phyloP scores from a whole-genome alignment of 1,139 yeast species.

The Candida sp. region DNA sequence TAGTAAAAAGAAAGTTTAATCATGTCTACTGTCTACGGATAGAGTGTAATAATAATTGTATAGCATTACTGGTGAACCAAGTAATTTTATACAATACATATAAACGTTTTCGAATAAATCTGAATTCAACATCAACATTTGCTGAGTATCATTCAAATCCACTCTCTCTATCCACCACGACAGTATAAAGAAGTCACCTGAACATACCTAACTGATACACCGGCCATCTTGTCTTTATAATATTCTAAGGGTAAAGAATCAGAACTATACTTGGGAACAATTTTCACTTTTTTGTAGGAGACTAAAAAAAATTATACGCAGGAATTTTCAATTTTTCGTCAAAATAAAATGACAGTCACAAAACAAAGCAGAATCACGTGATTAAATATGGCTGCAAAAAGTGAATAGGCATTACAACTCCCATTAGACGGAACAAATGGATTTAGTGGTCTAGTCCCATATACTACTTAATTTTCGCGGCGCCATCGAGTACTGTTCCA shows the following conservation, averaged over 20 bases:
- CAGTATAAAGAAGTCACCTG: slow-evolving; percentile 12
- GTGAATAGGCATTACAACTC: background rate
- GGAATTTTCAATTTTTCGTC: background rate
- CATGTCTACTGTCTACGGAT: slow-evolving; percentile 2
- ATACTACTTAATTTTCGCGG: slow-evolving; percentile 14
- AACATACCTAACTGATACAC: slow-evolving; percentile 97
- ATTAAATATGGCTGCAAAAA: background rate
- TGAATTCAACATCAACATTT: background rate
- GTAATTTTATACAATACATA: background rate
- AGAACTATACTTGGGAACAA: background rate
- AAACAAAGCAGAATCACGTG: slow-evolving; percentile 15
- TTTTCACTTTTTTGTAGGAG: background rate
- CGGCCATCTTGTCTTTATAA: slow-evolving; percentile 64
- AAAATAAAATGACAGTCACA: slow-evolving; percentile 21
- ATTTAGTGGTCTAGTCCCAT: slow-evolving; percentile 11
- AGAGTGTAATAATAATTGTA: slow-evolving; percentile 2
- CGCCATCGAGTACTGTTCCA: slow-evolving; percentile 26
- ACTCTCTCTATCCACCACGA: slow-evolving; percentile 30
- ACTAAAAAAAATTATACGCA: background rate
- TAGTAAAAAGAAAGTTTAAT: slow-evolving; percentile 18
- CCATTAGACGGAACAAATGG: background rate
- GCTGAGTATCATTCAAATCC: background rate
- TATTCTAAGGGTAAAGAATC: slow-evolving; percentile 11
- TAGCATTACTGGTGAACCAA: background rate
- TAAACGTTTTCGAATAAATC: background rate